Percentiles rank a stretch among this genome's conserved stretches.
Conservation (phyloP, 2,329 filamentous ascomycete genomes). For the Aureobasidium sp. region DNA sequence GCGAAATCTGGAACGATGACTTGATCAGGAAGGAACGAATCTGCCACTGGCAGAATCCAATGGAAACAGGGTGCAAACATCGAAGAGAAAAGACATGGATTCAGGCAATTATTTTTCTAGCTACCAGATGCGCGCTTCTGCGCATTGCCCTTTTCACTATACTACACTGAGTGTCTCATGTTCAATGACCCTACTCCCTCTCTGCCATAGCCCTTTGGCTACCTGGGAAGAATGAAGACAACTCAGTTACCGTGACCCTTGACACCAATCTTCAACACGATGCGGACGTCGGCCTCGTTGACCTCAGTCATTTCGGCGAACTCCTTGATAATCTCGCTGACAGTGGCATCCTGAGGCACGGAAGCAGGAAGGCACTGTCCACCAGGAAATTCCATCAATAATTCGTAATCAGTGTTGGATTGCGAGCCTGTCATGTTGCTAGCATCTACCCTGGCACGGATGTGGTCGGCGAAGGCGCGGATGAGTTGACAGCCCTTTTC, state of each 20-base stretch:
- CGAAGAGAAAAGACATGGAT: neutral
- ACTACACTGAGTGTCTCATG: neutral
- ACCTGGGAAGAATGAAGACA: neutral
- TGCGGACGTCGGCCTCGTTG: neutral
- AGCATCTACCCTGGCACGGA: neutral
- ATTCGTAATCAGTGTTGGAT: neutral
- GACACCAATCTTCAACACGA: neutral
- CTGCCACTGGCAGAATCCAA: neutral
- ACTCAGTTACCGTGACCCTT: neutral
- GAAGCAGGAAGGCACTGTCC: neutral
- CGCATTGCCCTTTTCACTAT: neutral
- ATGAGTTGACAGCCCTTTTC: neutral
- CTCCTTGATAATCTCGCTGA: neutral
- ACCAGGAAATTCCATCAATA: neutral
- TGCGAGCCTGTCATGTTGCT: too few species aligned
- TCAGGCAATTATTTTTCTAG: neutral
- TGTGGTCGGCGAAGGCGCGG: neutral
- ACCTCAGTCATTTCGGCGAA: neutral
- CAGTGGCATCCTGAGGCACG: neutral
- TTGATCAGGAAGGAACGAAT: neutral
- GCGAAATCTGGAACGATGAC: neutral
- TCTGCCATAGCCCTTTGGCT: neutral
- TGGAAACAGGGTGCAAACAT: neutral
- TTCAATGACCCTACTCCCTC: too few species aligned
- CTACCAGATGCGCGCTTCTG: neutral